Percentiles rank a stretch among this genome's conserved stretches.
Evolutionary conservation across 495 filamentous ascomycete genomes (phyloP).

Genomic region (Aspergillus heteromorphus): DNA sequence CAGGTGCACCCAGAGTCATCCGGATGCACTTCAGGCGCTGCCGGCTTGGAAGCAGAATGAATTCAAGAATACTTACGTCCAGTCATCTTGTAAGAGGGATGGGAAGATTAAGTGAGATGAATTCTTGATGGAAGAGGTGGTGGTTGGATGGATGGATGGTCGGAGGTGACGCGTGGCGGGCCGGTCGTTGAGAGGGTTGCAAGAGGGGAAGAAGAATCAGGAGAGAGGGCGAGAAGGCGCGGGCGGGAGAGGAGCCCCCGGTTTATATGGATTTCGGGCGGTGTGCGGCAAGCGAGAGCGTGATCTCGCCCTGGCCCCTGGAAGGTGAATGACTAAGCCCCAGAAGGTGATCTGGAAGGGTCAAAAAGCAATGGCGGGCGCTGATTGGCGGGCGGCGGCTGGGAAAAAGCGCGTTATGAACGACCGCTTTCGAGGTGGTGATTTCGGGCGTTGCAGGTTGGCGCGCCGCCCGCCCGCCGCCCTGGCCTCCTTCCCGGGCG

Average conservation of each 20-base stretch:
- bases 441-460: conserved; percentile 12
- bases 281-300: conserved; percentile 23
- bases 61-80: conserved; percentile 70
- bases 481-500: background rate
- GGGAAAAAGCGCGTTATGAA: conserved; percentile 43
- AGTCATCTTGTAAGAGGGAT: conserved; percentile 66
- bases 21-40: background rate
- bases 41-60: conserved; percentile 10
- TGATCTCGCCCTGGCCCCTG: conserved; percentile 16
- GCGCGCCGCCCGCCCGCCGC: background rate
- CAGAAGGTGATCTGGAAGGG: conserved; percentile 13
- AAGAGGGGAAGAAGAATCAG: conserved; percentile 18
- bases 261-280: conserved; percentile 30
- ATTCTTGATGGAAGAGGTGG: conserved; percentile 25
- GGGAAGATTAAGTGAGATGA: conserved; percentile 20
- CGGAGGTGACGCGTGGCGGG: conserved; percentile 14
- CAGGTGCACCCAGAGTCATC: too few species aligned
- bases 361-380: conserved; percentile 24
- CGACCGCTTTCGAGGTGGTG: conserved; percentile 34
- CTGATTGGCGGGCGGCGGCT: conserved; percentile 36
- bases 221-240: conserved; percentile 18
- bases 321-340: conserved; percentile 28
- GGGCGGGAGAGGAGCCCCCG: conserved; percentile 14
- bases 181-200: conserved; percentile 14
- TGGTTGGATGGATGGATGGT: conserved; percentile 1